phyloP scores from a whole-genome alignment of 2,329 filamentous ascomycete genomes.

The Neobulgaria alba region DNA sequence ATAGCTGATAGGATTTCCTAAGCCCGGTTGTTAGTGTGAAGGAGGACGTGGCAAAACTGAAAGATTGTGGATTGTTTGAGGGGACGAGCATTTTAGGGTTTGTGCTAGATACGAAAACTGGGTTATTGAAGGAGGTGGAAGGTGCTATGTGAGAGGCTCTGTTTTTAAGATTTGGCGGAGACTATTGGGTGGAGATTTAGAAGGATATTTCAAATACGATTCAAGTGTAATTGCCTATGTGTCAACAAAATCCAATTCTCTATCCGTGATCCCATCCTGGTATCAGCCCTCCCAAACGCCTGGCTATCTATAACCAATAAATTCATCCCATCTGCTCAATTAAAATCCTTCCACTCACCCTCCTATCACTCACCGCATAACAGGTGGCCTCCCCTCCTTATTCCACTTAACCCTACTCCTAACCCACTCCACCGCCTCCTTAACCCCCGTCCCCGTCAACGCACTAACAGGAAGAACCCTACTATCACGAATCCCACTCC shows the following conservation, averaged over 20 bases:
- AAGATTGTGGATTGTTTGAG: conserved; percentile 13
- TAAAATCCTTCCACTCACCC: not conserved
- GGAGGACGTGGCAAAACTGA: conserved; percentile 18
- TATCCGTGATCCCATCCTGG: conserved; percentile 4
- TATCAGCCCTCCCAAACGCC: conserved; percentile 15
- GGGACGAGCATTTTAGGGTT: conserved; percentile 18
- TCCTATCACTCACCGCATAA: conserved; percentile 70
- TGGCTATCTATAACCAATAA: conserved; percentile 11
- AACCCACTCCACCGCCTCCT: conserved; percentile 96
- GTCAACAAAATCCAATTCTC: conserved; percentile 3
- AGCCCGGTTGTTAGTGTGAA: conserved; percentile 16
- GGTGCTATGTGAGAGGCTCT: conserved; percentile 1
- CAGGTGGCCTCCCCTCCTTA: conserved; percentile 81
- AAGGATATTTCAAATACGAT: not conserved
- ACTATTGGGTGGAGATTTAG: too few species aligned
- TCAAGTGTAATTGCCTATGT: too few species aligned
- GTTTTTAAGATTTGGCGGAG: too few species aligned
- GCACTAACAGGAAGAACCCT: conserved; percentile 86
- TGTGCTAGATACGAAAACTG: conserved; percentile 20
- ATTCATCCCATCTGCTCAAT: not conserved
- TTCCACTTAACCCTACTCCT: conserved; percentile 92
- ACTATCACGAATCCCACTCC: conserved; percentile 76
- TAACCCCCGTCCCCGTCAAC: conserved; percentile 78
- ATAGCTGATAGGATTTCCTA: too few species aligned
- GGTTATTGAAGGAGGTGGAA: conserved; percentile 15